These are phyloP conservation scores for Claviceps quebecensis DNA, from an alignment of 2,329 filamentous ascomycete genomes.

Conservation along the genomic window DNA sequence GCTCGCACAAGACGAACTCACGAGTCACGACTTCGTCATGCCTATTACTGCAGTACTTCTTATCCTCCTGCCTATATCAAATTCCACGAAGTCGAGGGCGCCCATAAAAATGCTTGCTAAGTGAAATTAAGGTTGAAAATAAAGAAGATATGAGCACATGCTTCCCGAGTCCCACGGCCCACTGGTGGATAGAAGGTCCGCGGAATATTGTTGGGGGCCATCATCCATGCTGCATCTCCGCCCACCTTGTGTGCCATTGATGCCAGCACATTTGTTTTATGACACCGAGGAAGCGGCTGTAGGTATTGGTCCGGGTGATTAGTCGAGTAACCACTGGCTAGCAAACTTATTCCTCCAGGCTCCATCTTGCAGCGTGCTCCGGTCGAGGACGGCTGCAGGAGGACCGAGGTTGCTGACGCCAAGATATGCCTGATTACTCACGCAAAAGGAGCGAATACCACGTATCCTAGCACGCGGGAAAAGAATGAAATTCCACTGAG, in stretches of 20 bases:
- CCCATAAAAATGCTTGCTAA: too few species aligned
- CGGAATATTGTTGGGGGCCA: neutral
- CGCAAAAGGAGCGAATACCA: neutral
- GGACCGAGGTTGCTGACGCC: neutral
- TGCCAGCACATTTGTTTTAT: neutral
- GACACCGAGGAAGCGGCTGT: neutral
- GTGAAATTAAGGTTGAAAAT: too few species aligned
- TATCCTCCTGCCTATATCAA: too few species aligned
- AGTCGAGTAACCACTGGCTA: neutral
- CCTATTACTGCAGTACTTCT: too few species aligned
- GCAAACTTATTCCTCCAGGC: neutral
- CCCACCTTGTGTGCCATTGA: neutral
- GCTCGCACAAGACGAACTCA: too few species aligned
- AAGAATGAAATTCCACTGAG: neutral
- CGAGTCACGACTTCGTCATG: too few species aligned
- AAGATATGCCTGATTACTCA: neutral
- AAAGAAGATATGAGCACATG: too few species aligned
- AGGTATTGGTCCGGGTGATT: neutral
- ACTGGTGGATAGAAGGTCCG: too few species aligned
- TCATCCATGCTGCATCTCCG: neutral
- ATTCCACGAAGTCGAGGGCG: too few species aligned
- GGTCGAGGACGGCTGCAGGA: neutral
- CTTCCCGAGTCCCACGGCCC: too few species aligned
- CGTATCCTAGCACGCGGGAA: neutral
- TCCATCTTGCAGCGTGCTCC: neutral